These are phyloP conservation scores for Trichopus zeylanicus DNA, from an alignment of 116 monocot genomes.

Conservation along the genomic window DNA sequence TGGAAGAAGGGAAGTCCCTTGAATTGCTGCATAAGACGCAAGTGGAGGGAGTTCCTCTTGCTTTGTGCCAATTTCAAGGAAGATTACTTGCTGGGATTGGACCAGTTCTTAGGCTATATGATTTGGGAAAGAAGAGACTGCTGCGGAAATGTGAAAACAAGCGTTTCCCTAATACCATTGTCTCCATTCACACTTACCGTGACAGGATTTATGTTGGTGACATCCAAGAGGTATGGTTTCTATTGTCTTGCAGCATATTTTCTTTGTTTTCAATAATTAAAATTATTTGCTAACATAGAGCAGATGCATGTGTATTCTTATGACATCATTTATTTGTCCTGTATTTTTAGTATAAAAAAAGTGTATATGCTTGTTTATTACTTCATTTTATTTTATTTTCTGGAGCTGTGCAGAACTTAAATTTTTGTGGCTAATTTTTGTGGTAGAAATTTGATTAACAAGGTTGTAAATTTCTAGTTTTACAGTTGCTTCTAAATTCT, in stretches of 20 bases:
- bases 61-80: slow-evolving; percentile 86
- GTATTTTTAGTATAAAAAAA: too few species aligned
- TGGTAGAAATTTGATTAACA: too few species aligned
- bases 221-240: slow-evolving; percentile 74
- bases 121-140: slow-evolving; percentile 79
- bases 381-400: too few species aligned
- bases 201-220: slow-evolving; percentile 97
- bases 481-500: too few species aligned
- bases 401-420: too few species aligned
- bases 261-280: background rate
- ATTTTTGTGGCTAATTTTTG: too few species aligned
- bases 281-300: background rate
- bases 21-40: slow-evolving; percentile 94
- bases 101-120: slow-evolving; percentile 77
- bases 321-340: too few species aligned
- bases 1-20: slow-evolving; percentile 80
- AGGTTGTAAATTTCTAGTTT: too few species aligned
- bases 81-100: slow-evolving; percentile 89
- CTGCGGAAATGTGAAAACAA: slow-evolving; percentile 97
- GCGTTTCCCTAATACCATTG: slow-evolving; percentile 74
- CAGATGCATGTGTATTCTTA: background rate
- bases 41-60: slow-evolving; percentile 86
- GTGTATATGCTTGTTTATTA: too few species aligned
- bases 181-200: slow-evolving; percentile 90
- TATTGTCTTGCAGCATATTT: background rate